Evolutionary conservation across 2,329 filamentous ascomycete species (phyloP).

Genomic region (Apiospora marii): DNA sequence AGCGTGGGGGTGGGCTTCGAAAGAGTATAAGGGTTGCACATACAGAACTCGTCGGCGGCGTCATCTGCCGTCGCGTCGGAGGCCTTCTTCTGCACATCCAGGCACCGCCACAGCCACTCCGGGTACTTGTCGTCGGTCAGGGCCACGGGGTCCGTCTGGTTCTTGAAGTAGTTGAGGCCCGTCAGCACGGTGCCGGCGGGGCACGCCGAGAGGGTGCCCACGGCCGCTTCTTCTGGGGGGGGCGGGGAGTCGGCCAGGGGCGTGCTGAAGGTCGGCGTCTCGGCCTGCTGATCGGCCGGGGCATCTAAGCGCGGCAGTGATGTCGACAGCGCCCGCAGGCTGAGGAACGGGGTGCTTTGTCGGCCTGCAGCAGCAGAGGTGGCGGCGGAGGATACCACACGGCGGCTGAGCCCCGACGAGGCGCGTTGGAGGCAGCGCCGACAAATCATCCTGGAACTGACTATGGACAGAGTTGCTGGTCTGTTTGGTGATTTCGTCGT

Average conservation of each 20-base stretch:
- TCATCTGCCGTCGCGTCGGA: conserved; percentile 58
- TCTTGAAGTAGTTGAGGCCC: conserved; percentile 82
- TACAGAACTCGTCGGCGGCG: conserved; percentile 82
- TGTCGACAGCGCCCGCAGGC: conserved; percentile 26
- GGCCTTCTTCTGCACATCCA: conserved; percentile 67
- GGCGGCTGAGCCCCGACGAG: conserved; percentile 36
- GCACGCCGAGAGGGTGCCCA: conserved; percentile 58
- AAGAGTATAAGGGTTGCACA: conserved; percentile 43
- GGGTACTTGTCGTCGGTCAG: conserved; percentile 80
- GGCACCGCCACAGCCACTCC: conserved; percentile 78
- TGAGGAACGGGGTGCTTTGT: conserved; percentile 10
- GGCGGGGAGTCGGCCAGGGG: conserved; percentile 35
- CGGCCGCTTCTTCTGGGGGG: conserved; percentile 41
- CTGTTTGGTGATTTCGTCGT: not conserved
- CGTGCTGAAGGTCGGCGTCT: conserved; percentile 37
- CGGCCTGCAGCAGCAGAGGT: not conserved
- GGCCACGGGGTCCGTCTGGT: conserved; percentile 75
- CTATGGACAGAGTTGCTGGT: too few relatives aligned
- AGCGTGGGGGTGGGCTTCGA: not conserved
- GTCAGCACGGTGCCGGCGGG: conserved; percentile 73
- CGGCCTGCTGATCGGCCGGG: conserved; percentile 33
- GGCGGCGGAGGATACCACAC: conserved; percentile 21
- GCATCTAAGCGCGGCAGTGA: conserved; percentile 31
- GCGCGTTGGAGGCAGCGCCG: conserved; percentile 59
- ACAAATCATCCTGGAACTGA: conserved; percentile 47